Percentiles rank a stretch among this genome's conserved stretches.
Conservation (phyloP, 768 basidiomycete genomes). For the Termitomyces eurrhizus region DNA sequence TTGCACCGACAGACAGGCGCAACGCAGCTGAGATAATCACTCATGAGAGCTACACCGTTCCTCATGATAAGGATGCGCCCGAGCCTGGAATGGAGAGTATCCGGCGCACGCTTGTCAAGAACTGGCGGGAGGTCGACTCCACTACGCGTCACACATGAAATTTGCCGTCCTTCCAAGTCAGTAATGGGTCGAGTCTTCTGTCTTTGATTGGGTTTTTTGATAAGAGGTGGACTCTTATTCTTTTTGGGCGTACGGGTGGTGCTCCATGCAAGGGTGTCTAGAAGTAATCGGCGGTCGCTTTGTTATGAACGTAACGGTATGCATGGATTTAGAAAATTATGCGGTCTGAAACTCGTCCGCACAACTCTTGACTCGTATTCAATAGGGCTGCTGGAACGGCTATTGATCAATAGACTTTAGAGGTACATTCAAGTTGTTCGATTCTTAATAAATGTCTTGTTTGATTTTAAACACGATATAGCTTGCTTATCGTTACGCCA, state of each 20-base stretch:
- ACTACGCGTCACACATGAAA: conserved; percentile 12
- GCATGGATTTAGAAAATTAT: neutral
- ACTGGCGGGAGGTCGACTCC: conserved; percentile 17
- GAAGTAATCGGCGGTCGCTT: neutral
- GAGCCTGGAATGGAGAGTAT: conserved; percentile 17
- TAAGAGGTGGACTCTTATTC: too few relatives aligned
- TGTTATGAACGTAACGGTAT: neutral
- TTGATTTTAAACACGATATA: neutral
- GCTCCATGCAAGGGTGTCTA: neutral
- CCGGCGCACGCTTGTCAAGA: conserved; percentile 17
- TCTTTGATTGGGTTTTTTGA: neutral
- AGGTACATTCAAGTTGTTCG: neutral
- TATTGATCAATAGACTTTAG: neutral
- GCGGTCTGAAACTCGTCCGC: neutral
- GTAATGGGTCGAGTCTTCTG: too few relatives aligned
- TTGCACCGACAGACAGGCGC: conserved; percentile 42
- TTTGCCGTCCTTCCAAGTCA: neutral
- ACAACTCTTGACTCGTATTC: neutral
- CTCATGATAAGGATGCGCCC: conserved; percentile 9
- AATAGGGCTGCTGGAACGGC: neutral
- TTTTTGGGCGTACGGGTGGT: too few relatives aligned
- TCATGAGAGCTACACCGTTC: conserved; percentile 5
- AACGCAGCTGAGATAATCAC: conserved; percentile 1
- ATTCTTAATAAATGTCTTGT: neutral
- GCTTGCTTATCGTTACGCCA: neutral